Base-by-base conservation (phyloP, 1,284 basidiomycete genomes). In the Sanghuangporus baumii region DNA sequence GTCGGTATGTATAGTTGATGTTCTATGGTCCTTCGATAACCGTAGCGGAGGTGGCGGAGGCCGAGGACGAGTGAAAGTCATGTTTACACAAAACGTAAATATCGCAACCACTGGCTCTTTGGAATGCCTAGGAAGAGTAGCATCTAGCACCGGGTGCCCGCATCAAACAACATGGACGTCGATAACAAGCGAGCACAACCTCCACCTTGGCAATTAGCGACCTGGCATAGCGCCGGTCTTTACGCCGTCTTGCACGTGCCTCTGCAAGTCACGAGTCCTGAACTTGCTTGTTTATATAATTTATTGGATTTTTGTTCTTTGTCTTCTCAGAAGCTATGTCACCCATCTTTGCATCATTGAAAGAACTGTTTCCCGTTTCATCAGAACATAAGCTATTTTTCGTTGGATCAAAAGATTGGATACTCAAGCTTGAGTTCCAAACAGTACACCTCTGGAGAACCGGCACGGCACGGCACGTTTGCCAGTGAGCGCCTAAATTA, bases 11-110 rank as follows among this genome's bases (percentile, higher is more conserved):
- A 77, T 68, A 11, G 80, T 79, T 20, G 79, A 75, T 37, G 81
- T 76, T 69, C 78, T 41, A 43, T 23, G 11, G 46, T 80, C 74
- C 51, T 79, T 76, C 60, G 75, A 76, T 65, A 85, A 79, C 65
- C 82, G 79, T 61, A 89, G 74, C 38, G 88, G 85, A 16, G 85
- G 76, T 6, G 86, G 87, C 3, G 84, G 83, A 14, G 81, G 85
- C 57, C 86, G 81, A 50, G 85, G 76, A 54, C 86, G 84, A 48
- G 86, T 79, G 82, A 82, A 74, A 41, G 62, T 52, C 62, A 63
- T 62, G 34, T 16, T 2, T 6, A 46, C 43, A 46, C 16, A 46
- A n/a, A 41, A 41, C 11, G 40, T 41, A 41, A 4, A 16, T 46
- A n/a, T 6, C 7, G 43, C 43, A 46, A 46, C 20, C 6, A 46